Evolutionary conservation across 1,284 basidiomycete genomes (phyloP), one percentile per base, ranked within the genome.

Genomic region (Athelia sp.): DNA sequence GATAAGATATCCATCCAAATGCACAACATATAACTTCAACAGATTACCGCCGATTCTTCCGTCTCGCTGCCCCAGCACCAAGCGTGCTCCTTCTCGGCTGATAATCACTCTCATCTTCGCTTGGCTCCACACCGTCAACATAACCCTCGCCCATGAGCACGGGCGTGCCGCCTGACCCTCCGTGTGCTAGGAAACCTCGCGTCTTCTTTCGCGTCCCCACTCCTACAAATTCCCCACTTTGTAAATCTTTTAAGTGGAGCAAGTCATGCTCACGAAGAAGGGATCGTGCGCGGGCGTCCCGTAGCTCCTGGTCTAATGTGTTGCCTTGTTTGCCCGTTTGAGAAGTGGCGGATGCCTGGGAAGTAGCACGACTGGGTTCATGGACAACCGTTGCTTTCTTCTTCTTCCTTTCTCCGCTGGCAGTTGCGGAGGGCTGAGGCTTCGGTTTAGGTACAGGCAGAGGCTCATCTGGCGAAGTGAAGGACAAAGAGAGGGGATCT

Each of bases 91-190:
- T 40, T 40, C 19, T 40, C 6, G 60, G 60, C 29, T 58, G 49
- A 48, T 61, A 60, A 34, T 61, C 62, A 21, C 55, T 57, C 35
- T 56, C 56, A 22, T 51, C 51, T 2, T 58, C 54, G 2, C 60
- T 63, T 13, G 62, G 62, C 18, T 64, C 61, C 6, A 60, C 76
- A 13, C 76, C 82, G 29, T 75, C 71, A 3, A 85, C 74, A 56
- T 81, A 81, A 2, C 83, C 84, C 22, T 71, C 75, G 14, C 81
- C 82, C 78, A 87, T 81, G 50, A 81, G 78, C 9, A 89, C 80
- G 6, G 86, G 81, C 1, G 58, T 50, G 2, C 87, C 86, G 22
- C 81, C 85, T 8, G 74, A 84, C 1, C 87, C 87, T 15, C 87
- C 87, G 57, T 79, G 79, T 10, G 84, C 82, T n/a, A 88, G 65